Base-by-base conservation (phyloP, 2,329 filamentous ascomycete species). In the Phoma sp. region DNA sequence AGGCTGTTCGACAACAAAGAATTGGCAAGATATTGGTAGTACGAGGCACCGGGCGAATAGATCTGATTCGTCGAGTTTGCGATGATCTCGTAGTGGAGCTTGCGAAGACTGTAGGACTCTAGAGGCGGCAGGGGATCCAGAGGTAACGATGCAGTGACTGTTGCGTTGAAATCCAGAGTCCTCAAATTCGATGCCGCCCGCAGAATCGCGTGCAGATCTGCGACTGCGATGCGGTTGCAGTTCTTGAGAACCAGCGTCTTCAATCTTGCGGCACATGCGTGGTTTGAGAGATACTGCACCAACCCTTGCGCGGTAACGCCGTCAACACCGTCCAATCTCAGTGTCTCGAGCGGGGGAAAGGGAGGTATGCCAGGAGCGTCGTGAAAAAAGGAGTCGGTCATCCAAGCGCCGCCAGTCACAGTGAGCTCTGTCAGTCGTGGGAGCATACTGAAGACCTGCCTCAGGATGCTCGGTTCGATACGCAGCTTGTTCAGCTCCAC, bases 11-110 rank as follows among this genome's bases (percentile, higher is more conserved):
- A 83, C 56, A 95, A 85, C 29, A 98, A 84, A 0, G 91, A 96
- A n/a, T 84, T 84, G 24, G 91, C 87, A 18, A 98, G 84, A 74
- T 96, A 96, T 57, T 86, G 84, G 75, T 97, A 96, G 77, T 96
- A 96, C 14, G 82, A 83, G 23, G 78, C 76, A 6, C 80, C 77
- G 1, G 82, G 79, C 0, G 79, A 75, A 44, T 81, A 79, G 45
- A 83, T 72, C 9, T 86, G 81, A 22, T 86, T 84, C 0, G 84
- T 78, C 4, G 84, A 77, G 8, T 79, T 79, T 3, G 86, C 82
- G 9, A 85, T 88, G 70, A 98, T 90, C 75, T 97, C 93, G 70
- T 88, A 97, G 64, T 93, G 88, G 11, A 98, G 79, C 2, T 85
- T 88, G 61, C 81, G 78, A 18, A 98, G 82, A 13, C 87, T 87